Evolutionary conservation across 2,329 filamentous ascomycete genomes (phyloP), one percentile per base, ranked within the genome.

Genomic region (Sporothrix pseudoabietina): DNA sequence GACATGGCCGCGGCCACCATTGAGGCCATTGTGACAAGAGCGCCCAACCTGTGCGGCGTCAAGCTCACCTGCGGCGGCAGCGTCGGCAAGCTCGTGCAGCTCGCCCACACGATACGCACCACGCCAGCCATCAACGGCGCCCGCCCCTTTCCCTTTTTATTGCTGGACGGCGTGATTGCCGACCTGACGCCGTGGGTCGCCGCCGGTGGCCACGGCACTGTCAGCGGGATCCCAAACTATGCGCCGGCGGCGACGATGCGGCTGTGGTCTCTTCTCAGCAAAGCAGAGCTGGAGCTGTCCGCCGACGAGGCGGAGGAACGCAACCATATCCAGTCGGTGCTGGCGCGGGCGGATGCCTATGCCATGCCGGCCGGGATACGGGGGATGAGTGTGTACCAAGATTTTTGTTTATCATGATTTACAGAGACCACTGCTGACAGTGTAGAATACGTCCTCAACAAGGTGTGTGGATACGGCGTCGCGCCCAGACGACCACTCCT

Each of bases 161-260:
- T 59, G 8, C 55, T 59, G 9, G 55, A 59, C 26, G 55, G 55
- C 12, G 55, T 59, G 3, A 59, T 59, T 32, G 55, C 55, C 55
- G 55, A 59, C 26, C 14, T 30, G 9, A 59, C 55, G 12, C 55
- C 55, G 3, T 59, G 55, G 55, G 12, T 59, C 22, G 26, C 32
- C 12, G 26, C 55, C 55, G 55, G 55, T 22, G 55, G 55, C 0
- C 55, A 59, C 26, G 55, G 55, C 10, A 59, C 55, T 26, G 55
- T 59, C 26, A 59, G 55, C 55, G 55, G 55, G 26, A 59, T 59
- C 4, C 55, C 55, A 9, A 59, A 59, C 26, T 59, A 30, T 35
- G 55, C 55, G 6, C 55, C 55, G 9, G 55, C 55, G 4, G 55
- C 55, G 55, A 59, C 55, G 26, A 59, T 59, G 55, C 55, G 55